Base-by-base conservation (phyloP, 495 filamentous ascomycete genomes). In the Wilcoxina mikolae region DNA sequence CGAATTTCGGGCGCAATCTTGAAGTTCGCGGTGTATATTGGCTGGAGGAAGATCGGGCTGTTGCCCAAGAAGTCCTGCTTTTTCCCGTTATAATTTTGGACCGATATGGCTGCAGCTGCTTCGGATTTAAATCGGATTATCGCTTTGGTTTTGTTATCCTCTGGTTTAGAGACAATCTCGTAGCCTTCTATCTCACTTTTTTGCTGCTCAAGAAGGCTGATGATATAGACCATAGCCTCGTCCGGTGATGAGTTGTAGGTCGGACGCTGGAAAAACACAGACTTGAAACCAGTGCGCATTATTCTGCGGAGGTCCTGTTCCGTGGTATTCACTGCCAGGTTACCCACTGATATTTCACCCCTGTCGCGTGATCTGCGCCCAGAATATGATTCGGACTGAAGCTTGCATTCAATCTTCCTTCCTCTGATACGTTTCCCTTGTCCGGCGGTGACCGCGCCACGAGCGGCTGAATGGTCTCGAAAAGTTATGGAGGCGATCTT, bases 11-110 rank as follows among this genome's bases (percentile, higher is more conserved):
- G 39, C 7, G 50, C 25, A 10, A 56, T 35, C 45, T 55, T 58
- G 29, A 64, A 62, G 20, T 56, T 59, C 3, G 60, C 56, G 3
- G 56, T 54, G 39, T 56, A 59, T 33, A 57, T 52, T 7, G 52
- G 25, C n/a, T 56, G 22, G 15, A 59, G 25, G 28, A 53, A 43
- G 25, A 64, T 4, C 35, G 29, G 52, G n/a, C 43, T 35, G 23
- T 35, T 44, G 3, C 53, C 56, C 3, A 64, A n/a, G 29, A 62
- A 59, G 3, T 18, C 22, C 15, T 20, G 41, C 24, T 33, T 43
- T n/a, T 12, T 46, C 23, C 52, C 50, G 22, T 57, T 28, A 23
- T 56, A 27, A 42, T 48, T 52, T 17, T 44, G 24, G 17, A 59
- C 53, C 4, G 60, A 58, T 11, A 17, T 23, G 3, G 52, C 12